These are phyloP conservation scores for Haplographium delicatum DNA, from an alignment of 495 filamentous ascomycete species.

Conservation along the genomic window DNA sequence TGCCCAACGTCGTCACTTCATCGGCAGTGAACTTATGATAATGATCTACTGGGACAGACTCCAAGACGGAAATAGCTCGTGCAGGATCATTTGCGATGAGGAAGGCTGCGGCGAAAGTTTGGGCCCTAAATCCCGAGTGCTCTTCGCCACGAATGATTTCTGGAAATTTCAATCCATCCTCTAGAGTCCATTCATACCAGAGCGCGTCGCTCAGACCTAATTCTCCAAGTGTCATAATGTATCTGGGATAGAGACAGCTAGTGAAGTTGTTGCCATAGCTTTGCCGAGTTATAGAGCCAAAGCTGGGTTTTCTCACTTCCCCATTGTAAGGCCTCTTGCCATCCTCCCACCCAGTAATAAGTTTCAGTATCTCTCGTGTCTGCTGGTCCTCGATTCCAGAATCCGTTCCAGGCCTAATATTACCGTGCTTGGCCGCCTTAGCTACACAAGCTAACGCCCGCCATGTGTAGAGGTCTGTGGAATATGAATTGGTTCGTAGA, in stretches of 20 bases:
- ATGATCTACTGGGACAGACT: neutral
- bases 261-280: neutral
- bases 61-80: neutral
- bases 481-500: neutral
- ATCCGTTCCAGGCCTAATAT: neutral
- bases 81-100: neutral
- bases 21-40: neutral
- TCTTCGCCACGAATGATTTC: neutral
- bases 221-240: constrained; percentile 11
- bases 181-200: constrained; percentile 2
- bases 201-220: constrained; percentile 1
- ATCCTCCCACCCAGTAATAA: constrained; percentile 7
- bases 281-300: neutral
- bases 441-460: too few species aligned
- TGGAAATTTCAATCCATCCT: neutral
- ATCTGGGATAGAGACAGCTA: neutral
- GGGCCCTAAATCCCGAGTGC: neutral
- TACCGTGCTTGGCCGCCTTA: too few species aligned
- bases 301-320: neutral
- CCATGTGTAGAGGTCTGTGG: neutral
- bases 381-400: neutral
- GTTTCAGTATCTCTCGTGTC: neutral
- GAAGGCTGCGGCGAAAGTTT: constrained; percentile 11
- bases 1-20: too few species aligned
- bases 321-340: neutral